These are phyloP conservation scores for Alternaria arborescens DNA, from an alignment of 2,329 filamentous ascomycete species.

Conservation along the genomic window DNA sequence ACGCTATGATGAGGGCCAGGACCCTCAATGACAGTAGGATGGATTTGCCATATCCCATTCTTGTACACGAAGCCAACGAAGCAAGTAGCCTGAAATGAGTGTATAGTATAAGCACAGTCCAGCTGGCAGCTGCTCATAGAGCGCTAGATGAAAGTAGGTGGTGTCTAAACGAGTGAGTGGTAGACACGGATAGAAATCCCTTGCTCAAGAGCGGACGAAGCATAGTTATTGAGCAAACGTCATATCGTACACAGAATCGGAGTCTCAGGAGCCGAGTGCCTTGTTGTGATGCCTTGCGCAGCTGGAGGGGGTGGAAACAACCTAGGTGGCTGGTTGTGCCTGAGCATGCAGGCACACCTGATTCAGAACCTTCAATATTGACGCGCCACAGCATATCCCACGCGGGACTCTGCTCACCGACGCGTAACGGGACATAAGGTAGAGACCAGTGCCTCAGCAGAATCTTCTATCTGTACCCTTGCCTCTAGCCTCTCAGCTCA, in stretches of 20 bases:
- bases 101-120: conserved; percentile 28
- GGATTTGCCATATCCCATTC: conserved; percentile 29
- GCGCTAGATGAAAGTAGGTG: conserved; percentile 28
- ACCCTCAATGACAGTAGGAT: conserved; percentile 31
- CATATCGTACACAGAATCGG: conserved; percentile 11
- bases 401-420: background rate
- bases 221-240: conserved; percentile 15
- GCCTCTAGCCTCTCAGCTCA: conserved; percentile 4
- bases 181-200: conserved; percentile 15
- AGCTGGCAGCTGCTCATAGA: conserved; percentile 41
- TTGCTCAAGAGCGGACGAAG: background rate
- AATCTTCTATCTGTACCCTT: background rate
- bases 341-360: conserved; percentile 10
- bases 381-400: background rate
- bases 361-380: conserved; percentile 12
- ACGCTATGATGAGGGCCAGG: conserved; percentile 30
- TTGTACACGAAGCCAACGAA: conserved; percentile 4
- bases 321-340: conserved; percentile 13
- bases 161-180: conserved; percentile 18
- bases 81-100: conserved; percentile 13
- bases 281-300: conserved; percentile 11
- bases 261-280: conserved; percentile 17
- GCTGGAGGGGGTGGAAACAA: conserved; percentile 15
- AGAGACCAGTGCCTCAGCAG: no score
- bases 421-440: background rate